A percentile compares a stretch with the other conserved stretches of the same genome.
Evolutionary conservation across 2,329 filamentous ascomycete species (phyloP).

Genomic region (Helminthosporium solani): DNA sequence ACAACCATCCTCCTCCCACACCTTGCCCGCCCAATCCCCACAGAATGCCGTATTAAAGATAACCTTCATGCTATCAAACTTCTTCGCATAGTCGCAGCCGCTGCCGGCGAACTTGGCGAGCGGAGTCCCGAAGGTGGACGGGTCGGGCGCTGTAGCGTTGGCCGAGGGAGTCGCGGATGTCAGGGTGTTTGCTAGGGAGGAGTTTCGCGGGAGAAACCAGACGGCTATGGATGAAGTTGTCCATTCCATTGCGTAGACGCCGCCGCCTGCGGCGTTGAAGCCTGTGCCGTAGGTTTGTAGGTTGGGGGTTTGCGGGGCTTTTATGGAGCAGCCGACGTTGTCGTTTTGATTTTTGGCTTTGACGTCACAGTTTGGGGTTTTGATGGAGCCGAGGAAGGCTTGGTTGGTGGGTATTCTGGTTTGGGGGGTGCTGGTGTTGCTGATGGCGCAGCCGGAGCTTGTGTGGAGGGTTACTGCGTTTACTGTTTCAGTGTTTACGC

Average conservation of each 20-base stretch:
- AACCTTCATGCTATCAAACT: constrained; percentile 32
- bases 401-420: not conserved
- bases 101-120: constrained; percentile 43
- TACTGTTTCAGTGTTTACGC: constrained; percentile 29
- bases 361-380: constrained; percentile 51
- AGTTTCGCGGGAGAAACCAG: constrained; percentile 44
- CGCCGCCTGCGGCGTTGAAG: constrained; percentile 41
- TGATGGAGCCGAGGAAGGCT: constrained; percentile 47
- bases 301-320: constrained; percentile 37
- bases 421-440: constrained; percentile 13
- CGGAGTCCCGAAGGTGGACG: constrained; percentile 24
- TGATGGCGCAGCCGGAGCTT: constrained; percentile 21
- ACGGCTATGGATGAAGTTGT: constrained; percentile 40
- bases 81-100: constrained; percentile 48
- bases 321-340: constrained; percentile 42
- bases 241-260: constrained; percentile 46
- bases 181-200: constrained; percentile 24
- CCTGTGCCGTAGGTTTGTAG: constrained; percentile 33
- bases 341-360: constrained; percentile 21
- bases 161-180: constrained; percentile 1
- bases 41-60: constrained; percentile 56
- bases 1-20: constrained; percentile 54
- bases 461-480: constrained; percentile 41
- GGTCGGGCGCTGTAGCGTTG: not conserved
- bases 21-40: constrained; percentile 54